Conservation (phyloP, 257 asterid species). For the Fraxinus pennsylvanica region DNA sequence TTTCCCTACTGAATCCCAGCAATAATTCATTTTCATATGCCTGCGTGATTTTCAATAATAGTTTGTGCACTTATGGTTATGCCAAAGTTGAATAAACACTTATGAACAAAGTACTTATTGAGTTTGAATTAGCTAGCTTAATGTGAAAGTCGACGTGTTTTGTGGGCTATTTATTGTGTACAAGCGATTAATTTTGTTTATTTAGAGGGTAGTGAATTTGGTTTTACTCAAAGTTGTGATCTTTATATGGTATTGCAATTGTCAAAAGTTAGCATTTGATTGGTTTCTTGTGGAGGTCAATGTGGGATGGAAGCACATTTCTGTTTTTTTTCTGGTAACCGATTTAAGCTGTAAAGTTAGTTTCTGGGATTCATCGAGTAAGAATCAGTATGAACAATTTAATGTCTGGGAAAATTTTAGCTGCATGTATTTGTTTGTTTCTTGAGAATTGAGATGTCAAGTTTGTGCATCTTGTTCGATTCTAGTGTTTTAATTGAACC, state of each 20-base stretch:
- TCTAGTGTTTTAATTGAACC: constrained; percentile 9
- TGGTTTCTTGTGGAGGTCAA: constrained; percentile 20
- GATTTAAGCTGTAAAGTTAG: neutral
- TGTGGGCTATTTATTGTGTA: neutral
- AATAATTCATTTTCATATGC: neutral
- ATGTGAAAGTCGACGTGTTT: neutral
- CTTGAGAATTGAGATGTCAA: neutral
- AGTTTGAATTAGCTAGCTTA: constrained; percentile 4
- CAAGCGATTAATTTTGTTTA: neutral
- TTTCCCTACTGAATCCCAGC: constrained; percentile 26
- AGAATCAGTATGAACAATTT: constrained; percentile 14
- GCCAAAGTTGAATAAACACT: constrained; percentile 5
- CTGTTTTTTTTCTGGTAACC: neutral
- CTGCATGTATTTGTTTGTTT: neutral
- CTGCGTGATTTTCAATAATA: neutral
- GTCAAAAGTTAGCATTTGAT: constrained; percentile 43
- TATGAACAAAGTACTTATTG: constrained; percentile 8
- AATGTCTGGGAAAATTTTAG: neutral
- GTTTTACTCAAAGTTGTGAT: constrained; percentile 8
- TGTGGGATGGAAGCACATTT: neutral
- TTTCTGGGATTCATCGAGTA: neutral
- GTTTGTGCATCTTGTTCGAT: constrained; percentile 10
- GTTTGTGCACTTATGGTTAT: constrained; percentile 7
- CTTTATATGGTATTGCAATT: constrained; percentile 21
- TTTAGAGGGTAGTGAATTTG: neutral